These are phyloP conservation scores for Debaryomyces subglobosus DNA, from an alignment of 1,139 yeast genomes.

Conservation along the genomic window DNA sequence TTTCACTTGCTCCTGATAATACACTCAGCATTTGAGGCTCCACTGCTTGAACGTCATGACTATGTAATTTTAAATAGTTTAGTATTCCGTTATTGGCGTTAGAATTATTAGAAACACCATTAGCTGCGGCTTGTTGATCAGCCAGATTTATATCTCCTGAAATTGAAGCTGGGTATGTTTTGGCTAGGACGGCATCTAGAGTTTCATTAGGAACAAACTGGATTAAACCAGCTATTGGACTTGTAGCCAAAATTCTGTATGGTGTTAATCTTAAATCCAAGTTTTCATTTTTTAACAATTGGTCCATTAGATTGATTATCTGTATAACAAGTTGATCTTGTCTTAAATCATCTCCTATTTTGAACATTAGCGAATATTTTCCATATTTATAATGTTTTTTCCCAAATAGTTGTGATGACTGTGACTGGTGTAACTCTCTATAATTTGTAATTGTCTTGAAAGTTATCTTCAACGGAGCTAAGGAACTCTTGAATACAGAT, in stretches of 20 bases:
- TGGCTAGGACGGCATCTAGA: conserved; percentile 72
- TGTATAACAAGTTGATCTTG: conserved; percentile 97
- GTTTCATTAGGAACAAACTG: conserved; percentile 94
- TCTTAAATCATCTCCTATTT: conserved; percentile 92
- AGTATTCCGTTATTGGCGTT: conserved; percentile 58
- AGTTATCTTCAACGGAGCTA: conserved; percentile 83
- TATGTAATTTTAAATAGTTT: conserved; percentile 66
- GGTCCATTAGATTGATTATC: conserved; percentile 89
- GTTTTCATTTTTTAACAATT: conserved; percentile 83
- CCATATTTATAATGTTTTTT: conserved; percentile 44
- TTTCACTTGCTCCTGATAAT: conserved; percentile 15
- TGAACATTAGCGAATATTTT: conserved; percentile 83
- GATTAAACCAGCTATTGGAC: conserved; percentile 87
- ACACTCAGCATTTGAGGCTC: conserved; percentile 38
- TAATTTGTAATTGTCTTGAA: conserved; percentile 57
- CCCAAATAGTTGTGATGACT: conserved; percentile 37
- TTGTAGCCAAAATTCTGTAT: conserved; percentile 87
- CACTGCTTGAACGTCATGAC: conserved; percentile 42
- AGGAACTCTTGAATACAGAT: conserved; percentile 84
- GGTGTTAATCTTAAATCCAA: conserved; percentile 88
- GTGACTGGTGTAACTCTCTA: conserved; percentile 16
- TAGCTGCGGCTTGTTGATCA: background rate
- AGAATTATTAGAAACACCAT: conserved; percentile 8
- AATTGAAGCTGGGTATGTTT: conserved; percentile 49
- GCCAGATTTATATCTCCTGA: conserved; percentile 8